Evolutionary conservation across 164 flowering plant genomes (phyloP), one percentile per base, ranked within the genome.

Genomic region (Vitis riparia): DNA sequence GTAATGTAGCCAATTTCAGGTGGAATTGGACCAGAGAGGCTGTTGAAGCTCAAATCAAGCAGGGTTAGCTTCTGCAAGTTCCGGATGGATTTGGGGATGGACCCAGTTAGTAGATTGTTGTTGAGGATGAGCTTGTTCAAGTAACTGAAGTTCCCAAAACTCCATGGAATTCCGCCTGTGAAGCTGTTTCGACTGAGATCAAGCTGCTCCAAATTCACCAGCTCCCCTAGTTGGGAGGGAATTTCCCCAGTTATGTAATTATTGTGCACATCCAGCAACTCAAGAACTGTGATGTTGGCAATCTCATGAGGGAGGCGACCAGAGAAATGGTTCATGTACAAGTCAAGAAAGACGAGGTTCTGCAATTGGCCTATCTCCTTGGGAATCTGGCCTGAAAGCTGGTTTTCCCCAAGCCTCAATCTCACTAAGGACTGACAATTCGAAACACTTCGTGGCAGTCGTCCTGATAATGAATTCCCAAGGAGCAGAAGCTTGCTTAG

Each of bases 141-240:
- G 86, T 91, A 93, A 79, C 90, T 92, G 68, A 93, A 80, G 71
- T 91, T 91, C 11, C 97, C 98, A 66, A 96, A 91, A 68, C 89
- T 89, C 75, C 27, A 61, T 1, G 98, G 97, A 27, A 93, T 89
- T 78, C 78, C 88, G 11, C 97, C 97, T 0, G 84, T 78, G 75
- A 93, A 92, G 70, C 95, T 85, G 81, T 96, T 96, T 67, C 84
- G 75, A 65, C 98, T 92, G 16, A 93, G 86, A 81, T 96, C 99
- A 74, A 96, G 94, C 83, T 86, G 93, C 87, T 96, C 97, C 52
- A 96, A 79, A 72, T 90, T 91, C 56, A 88, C 86, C 53, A 93
- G 85, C 65, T 79, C 83, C 2, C 97, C 97, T 10, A 96, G 73
- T 81, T 82, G 81, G 30, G 80, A 10, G 1, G 98, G 99, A 11